These are phyloP conservation scores for Eucalyptus curtisii DNA, from an alignment of 345 rosid species.

Conservation along the genomic window DNA sequence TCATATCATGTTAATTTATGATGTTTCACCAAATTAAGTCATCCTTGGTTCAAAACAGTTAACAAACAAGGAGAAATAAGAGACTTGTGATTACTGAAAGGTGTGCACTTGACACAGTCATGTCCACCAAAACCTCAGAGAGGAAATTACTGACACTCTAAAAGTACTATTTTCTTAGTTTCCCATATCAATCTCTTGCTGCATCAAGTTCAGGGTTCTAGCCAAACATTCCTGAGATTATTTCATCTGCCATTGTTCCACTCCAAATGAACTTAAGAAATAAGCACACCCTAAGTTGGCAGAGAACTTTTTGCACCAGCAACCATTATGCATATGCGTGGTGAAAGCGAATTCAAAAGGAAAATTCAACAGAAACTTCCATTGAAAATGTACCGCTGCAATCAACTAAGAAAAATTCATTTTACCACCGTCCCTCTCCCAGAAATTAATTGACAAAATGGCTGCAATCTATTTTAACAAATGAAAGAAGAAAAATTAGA, in stretches of 20 bases:
- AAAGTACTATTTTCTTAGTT: background rate
- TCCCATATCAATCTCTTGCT: background rate
- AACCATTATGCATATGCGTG: background rate
- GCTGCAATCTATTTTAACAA: background rate
- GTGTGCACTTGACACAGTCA: background rate
- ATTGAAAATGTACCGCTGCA: background rate
- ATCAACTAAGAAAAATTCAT: background rate
- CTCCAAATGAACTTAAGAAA: background rate
- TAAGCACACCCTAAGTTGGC: background rate
- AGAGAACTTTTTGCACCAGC: background rate
- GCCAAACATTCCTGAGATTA: background rate
- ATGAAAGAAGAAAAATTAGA: background rate
- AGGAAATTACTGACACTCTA: background rate
- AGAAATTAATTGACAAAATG: background rate
- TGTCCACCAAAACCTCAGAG: background rate
- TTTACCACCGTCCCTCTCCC: background rate
- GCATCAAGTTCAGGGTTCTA: background rate
- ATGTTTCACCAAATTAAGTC: background rate
- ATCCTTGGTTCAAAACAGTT: background rate
- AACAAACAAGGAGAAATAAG: background rate
- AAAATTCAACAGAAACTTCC: background rate
- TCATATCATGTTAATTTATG: background rate
- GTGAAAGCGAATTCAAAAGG: background rate
- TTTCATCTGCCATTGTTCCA: background rate
- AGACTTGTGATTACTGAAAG: background rate